Percentiles rank a stretch among this genome's conserved stretches.
These are phyloP conservation scores for Agroathelia rolfsii DNA, from an alignment of 1,284 basidiomycete genomes.

Conservation along the genomic window DNA sequence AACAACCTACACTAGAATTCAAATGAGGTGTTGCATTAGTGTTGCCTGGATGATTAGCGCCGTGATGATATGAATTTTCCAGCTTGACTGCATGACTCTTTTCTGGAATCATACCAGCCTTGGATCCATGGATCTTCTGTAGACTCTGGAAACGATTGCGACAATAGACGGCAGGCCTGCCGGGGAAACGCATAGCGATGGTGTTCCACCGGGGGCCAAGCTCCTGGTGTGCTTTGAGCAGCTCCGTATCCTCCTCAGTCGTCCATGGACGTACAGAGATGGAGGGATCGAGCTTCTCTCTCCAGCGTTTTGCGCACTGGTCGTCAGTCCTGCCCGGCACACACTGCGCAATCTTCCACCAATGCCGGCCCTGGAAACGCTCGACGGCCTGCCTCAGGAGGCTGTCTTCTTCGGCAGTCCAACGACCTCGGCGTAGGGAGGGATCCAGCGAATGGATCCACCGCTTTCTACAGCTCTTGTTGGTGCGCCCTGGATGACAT, in stretches of 20 bases:
- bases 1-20: too few relatives aligned
- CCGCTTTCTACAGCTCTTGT: constrained; percentile 8
- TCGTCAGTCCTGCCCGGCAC: too few relatives aligned
- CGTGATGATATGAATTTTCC: too few relatives aligned
- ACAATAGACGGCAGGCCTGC: constrained; percentile 8
- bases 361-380: constrained; percentile 2
- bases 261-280: constrained; percentile 8
- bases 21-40: too few relatives aligned
- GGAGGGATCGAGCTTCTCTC: constrained; percentile 8
- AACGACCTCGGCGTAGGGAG: constrained; percentile 6
- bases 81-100: too few relatives aligned
- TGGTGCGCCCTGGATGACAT: constrained; percentile 5
- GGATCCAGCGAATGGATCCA: constrained; percentile 10
- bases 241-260: constrained; percentile 5
- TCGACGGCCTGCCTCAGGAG: constrained; percentile 6
- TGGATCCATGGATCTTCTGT: too few relatives aligned
- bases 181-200: constrained; percentile 6
- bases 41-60: too few relatives aligned
- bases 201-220: constrained; percentile 7
- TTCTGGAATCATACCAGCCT: too few relatives aligned
- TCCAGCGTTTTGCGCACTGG: constrained; percentile 9
- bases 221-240: constrained; percentile 2
- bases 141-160: constrained; percentile 8
- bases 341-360: constrained; percentile 7
- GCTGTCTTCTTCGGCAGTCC: constrained; percentile 7